Base-by-base conservation (phyloP, 352 stramenopile species). In the Phytophthora nicotianae region DNA sequence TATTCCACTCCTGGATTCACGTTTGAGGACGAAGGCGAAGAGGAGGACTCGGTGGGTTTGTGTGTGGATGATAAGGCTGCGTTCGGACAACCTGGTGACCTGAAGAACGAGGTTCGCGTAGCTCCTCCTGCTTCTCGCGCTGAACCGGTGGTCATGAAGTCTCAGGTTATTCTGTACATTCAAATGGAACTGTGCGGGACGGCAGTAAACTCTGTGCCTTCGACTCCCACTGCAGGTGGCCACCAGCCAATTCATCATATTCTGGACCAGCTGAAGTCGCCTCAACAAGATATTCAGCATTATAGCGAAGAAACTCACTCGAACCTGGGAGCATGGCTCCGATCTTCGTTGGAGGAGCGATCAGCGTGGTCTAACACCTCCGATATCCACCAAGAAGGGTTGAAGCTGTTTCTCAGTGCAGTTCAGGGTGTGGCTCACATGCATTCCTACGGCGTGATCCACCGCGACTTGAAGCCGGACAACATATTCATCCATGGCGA, bases 391-490 rank as follows among this genome's bases (percentile, higher is more conserved):
- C 61, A 70, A 5, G 77, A 89, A 26, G 85, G 83, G 0, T 53
- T 94, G 23, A 80, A 79, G 37, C 67, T 92, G 14, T 89, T 92
- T 54, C 56, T 83, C 0, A 71, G 77, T 26, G 80, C 85, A 35
- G 79, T 89, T 9, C 74, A 88, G 51, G 85, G 86, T 29, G 83
- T 93, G 20, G 68, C 84, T 21, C 83, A 95, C 52, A 84, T 95
- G 69, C 86, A 95, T 60, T 82, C 81, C 14, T 71, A 77, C 38
- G 79, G 79, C 4, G 75, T 90, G 45, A 89, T 90, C 35, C 81
- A 90, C 65, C 81, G 81, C n/a, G 81, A 90, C 62, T 51, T 90
- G 48, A 90, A 90, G 40, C 81, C 81, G 5, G 81, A 90, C 53
- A 90, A 90, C 62, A 83, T 90, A 43, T 88, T 90, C 40, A 74